Percentiles rank a stretch among this genome's conserved stretches.
phyloP scores from a whole-genome alignment of 148 eudicot genomes.

The Chenopodium formosanum region DNA sequence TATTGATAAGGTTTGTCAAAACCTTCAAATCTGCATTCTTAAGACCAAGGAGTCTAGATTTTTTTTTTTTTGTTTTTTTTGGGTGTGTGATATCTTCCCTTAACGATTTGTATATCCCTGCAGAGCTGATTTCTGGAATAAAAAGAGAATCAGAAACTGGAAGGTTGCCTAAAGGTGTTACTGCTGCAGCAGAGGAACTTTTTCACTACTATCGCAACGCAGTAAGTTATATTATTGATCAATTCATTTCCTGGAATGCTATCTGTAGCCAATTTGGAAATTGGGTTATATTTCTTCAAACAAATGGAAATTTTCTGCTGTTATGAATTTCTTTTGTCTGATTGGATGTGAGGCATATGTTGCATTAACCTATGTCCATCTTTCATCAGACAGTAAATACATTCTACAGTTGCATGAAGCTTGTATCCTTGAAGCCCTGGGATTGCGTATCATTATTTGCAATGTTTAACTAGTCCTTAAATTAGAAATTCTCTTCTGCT shows the following conservation, averaged over 20 bases:
- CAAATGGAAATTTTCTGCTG: neutral
- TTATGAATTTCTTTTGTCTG: neutral
- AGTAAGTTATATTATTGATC: slow-evolving; percentile 42
- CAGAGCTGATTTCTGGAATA: slow-evolving; percentile 74
- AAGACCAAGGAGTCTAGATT: no score
- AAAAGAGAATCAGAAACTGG: slow-evolving; percentile 66
- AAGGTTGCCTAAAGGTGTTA: slow-evolving; percentile 61
- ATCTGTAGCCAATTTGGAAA: neutral
- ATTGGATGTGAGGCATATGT: neutral
- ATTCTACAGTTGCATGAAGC: neutral
- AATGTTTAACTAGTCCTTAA: neutral
- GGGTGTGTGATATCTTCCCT: neutral
- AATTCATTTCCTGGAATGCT: neutral
- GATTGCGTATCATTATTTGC: neutral
- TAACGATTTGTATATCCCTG: slow-evolving; percentile 11
- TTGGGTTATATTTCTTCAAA: slow-evolving; percentile 2
- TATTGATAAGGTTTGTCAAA: neutral
- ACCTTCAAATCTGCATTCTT: no score
- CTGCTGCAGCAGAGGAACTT: slow-evolving; percentile 79
- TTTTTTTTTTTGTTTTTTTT: no score
- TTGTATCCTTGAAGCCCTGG: neutral
- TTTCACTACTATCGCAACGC: slow-evolving; percentile 75
- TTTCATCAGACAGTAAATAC: neutral
- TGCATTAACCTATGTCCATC: slow-evolving; percentile 8
- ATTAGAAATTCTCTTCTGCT: neutral